A percentile compares a stretch with the other conserved stretches of the same genome.
These are phyloP conservation scores for Russula olivacea DNA, from an alignment of 768 basidiomycete species.

Conservation along the genomic window DNA sequence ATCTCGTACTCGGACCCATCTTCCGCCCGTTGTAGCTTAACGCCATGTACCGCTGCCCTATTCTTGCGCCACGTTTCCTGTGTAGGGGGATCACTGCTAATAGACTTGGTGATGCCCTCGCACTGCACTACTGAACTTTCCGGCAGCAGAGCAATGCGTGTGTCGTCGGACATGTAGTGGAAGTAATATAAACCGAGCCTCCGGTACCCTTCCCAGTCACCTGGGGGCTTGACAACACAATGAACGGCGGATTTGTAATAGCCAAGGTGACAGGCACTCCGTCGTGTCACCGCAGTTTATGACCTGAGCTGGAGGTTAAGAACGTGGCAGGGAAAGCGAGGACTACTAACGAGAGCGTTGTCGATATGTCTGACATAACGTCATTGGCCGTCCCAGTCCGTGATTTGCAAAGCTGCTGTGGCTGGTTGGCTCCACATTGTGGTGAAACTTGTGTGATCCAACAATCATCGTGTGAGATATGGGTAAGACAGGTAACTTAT, in stretches of 20 bases:
- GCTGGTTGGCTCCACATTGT: conserved; percentile 38
- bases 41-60: conserved; percentile 31
- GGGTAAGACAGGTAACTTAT: background rate
- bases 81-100: conserved; percentile 29
- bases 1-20: conserved; percentile 34
- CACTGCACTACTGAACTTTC: conserved; percentile 33
- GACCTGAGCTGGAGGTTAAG: conserved; percentile 31
- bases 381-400: conserved; percentile 35
- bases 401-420: conserved; percentile 35
- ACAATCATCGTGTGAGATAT: background rate
- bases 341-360: conserved; percentile 33
- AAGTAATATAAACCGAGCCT: conserved; percentile 37
- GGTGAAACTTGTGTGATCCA: conserved; percentile 33
- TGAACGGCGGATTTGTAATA: conserved; percentile 36
- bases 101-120: conserved; percentile 30
- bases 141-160: conserved; percentile 29
- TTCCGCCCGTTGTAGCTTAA: conserved; percentile 29
- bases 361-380: conserved; percentile 35
- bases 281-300: conserved; percentile 35
- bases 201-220: conserved; percentile 32
- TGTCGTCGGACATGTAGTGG: conserved; percentile 32
- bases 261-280: conserved; percentile 34
- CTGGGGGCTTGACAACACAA: conserved; percentile 36
- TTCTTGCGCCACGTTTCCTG: conserved; percentile 33
- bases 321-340: background rate